A percentile compares a stretch with the other conserved stretches of the same genome.
phyloP scores from a whole-genome alignment of 805 yeast genomes.

The Saccharomyces kudriavzevii region DNA sequence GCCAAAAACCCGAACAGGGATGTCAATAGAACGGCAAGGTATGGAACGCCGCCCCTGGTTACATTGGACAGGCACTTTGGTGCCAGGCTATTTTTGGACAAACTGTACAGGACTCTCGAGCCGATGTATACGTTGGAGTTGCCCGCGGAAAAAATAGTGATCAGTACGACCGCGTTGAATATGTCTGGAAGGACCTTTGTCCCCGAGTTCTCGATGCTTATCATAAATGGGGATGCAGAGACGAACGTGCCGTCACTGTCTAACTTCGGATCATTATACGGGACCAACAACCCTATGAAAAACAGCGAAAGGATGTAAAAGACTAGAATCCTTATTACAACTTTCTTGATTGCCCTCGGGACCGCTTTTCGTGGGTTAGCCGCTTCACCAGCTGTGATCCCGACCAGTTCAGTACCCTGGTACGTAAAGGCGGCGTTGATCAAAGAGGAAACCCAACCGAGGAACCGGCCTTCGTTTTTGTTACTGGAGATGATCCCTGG shows the following conservation, averaged over 20 bases:
- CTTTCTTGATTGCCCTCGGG: constrained; percentile 60
- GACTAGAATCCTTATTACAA: constrained; percentile 50
- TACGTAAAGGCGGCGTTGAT: constrained; percentile 64
- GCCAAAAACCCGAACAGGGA: constrained; percentile 54
- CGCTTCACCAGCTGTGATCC: constrained; percentile 63
- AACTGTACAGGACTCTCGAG: constrained; percentile 52
- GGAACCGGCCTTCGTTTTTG: constrained; percentile 44
- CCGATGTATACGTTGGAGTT: constrained; percentile 66
- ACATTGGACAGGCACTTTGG: constrained; percentile 43
- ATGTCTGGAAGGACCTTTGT: constrained; percentile 54
- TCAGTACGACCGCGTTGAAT: constrained; percentile 57
- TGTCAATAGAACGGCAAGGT: constrained; percentile 44
- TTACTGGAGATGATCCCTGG: constrained; percentile 44
- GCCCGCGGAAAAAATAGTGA: constrained; percentile 61
- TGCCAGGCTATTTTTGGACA: constrained; percentile 48
- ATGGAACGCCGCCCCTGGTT: constrained; percentile 51
- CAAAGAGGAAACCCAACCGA: constrained; percentile 57
- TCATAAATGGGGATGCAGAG: constrained; percentile 57
- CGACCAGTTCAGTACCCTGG: constrained; percentile 67
- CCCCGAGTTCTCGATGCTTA: constrained; percentile 58
- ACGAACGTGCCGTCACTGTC: constrained; percentile 28
- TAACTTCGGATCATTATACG: constrained; percentile 51
- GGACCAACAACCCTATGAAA: constrained; percentile 59
- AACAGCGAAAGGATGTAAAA: constrained; percentile 56
- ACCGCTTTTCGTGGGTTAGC: constrained; percentile 54